These are phyloP conservation scores for Aegilops speltoides DNA, from an alignment of 176 grass and related monocot genomes.

Conservation along the genomic window DNA sequence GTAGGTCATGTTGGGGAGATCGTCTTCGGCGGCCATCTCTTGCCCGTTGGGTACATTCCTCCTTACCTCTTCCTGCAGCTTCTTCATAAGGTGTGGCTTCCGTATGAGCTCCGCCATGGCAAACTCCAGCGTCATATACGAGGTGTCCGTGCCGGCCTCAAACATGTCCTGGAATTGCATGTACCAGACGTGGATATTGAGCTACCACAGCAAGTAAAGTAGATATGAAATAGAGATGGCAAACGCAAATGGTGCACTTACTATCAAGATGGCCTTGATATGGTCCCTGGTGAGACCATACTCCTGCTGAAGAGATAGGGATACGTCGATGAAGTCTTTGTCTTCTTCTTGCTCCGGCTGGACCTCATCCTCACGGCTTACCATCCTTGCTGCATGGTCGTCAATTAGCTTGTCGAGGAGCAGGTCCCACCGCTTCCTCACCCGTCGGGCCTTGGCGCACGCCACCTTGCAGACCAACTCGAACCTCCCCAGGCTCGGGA, in stretches of 20 bases:
- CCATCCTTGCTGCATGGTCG: background rate
- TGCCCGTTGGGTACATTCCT: background rate
- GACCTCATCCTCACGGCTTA: background rate
- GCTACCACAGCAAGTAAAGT: background rate
- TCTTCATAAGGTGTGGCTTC: background rate
- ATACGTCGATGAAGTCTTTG: background rate
- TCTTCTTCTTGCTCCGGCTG: background rate
- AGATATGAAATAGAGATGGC: background rate
- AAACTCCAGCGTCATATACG: background rate
- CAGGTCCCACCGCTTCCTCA: background rate
- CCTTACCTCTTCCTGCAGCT: background rate
- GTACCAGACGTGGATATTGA: background rate
- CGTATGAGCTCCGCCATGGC: background rate
- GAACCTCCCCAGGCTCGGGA: background rate
- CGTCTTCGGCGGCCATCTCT: background rate
- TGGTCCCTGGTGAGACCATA: background rate
- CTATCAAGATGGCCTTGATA: background rate
- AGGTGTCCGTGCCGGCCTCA: background rate
- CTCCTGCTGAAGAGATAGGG: background rate
- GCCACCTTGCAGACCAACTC: background rate
- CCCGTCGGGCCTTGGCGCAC: background rate
- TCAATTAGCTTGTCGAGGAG: background rate
- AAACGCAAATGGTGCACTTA: background rate
- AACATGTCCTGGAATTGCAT: background rate
- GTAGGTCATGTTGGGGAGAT: background rate